Percentiles rank a stretch among this genome's conserved stretches.
These are phyloP conservation scores for Xylaria bambusicola DNA, from an alignment of 495 filamentous ascomycete species.

Conservation along the genomic window DNA sequence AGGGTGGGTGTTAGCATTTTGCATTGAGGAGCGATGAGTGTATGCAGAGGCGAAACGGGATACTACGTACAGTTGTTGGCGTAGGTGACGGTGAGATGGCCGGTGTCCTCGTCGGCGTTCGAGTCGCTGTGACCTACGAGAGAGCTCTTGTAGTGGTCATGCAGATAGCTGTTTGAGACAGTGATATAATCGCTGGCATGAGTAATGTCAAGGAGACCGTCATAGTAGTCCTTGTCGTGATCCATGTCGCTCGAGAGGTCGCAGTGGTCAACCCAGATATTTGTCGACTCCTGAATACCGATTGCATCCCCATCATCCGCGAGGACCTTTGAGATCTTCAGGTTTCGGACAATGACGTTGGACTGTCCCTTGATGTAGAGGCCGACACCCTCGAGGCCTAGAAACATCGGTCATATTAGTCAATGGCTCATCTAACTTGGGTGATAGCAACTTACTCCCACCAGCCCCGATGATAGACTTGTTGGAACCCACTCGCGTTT, in stretches of 20 bases:
- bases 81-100: conserved; percentile 61
- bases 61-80: conserved; percentile 52
- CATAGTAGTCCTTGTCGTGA: conserved; percentile 67
- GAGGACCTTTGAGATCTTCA: conserved; percentile 59
- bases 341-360: conserved; percentile 65
- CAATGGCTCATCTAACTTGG: neutral
- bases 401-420: neutral
- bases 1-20: neutral
- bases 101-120: conserved; percentile 49
- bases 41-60: neutral
- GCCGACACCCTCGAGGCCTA: conserved; percentile 48
- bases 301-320: conserved; percentile 63
- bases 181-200: conserved; percentile 58
- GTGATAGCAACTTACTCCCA: conserved; percentile 21
- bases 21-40: neutral
- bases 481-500: conserved; percentile 54
- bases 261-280: conserved; percentile 71
- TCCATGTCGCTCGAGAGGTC: conserved; percentile 61
- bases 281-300: conserved; percentile 56
- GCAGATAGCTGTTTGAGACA: conserved; percentile 52
- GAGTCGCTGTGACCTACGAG: conserved; percentile 63
- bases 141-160: conserved; percentile 68
- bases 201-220: conserved; percentile 64
- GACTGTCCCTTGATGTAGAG: conserved; percentile 48
- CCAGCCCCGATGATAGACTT: conserved; percentile 57